Percentiles rank a stretch among this genome's conserved stretches.
phyloP scores from a whole-genome alignment of 2,329 filamentous ascomycete species.

The Penicillium sp. region DNA sequence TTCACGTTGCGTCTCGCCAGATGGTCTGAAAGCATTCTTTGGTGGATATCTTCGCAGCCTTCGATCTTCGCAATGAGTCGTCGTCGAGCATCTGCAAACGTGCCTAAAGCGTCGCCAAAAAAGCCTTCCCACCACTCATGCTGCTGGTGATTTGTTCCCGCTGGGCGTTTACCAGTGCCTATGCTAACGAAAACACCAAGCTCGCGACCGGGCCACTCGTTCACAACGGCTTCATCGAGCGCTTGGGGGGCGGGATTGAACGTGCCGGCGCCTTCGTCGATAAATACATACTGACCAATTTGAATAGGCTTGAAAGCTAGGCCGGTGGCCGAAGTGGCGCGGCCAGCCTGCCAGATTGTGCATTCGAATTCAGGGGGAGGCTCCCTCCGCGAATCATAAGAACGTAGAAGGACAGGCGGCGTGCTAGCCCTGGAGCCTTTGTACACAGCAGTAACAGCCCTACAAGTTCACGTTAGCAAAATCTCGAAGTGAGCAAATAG shows the following conservation, averaged over 20 bases:
- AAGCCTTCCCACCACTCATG: conserved; percentile 93
- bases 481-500: conserved; percentile 9
- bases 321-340: conserved; percentile 87
- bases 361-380: conserved; percentile 87
- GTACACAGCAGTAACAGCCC: conserved; percentile 85
- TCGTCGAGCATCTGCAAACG: conserved; percentile 84
- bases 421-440: conserved; percentile 70
- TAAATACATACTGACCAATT: conserved; percentile 88
- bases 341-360: conserved; percentile 93
- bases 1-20: conserved; percentile 74
- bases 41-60: conserved; percentile 86
- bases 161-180: conserved; percentile 82
- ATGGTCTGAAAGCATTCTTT: conserved; percentile 76
- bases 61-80: conserved; percentile 89
- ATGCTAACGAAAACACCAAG: conserved; percentile 89
- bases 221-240: conserved; percentile 83
- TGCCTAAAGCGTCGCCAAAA: conserved; percentile 64
- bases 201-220: conserved; percentile 93
- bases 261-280: conserved; percentile 85
- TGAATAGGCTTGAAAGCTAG: conserved; percentile 94
- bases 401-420: conserved; percentile 72
- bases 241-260: conserved; percentile 86
- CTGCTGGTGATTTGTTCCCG: conserved; percentile 63
- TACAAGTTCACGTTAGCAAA: conserved; percentile 36
- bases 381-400: conserved; percentile 92